Conservation (phyloP, 345 rosid genomes). For the Gossypium rotundifolium region DNA sequence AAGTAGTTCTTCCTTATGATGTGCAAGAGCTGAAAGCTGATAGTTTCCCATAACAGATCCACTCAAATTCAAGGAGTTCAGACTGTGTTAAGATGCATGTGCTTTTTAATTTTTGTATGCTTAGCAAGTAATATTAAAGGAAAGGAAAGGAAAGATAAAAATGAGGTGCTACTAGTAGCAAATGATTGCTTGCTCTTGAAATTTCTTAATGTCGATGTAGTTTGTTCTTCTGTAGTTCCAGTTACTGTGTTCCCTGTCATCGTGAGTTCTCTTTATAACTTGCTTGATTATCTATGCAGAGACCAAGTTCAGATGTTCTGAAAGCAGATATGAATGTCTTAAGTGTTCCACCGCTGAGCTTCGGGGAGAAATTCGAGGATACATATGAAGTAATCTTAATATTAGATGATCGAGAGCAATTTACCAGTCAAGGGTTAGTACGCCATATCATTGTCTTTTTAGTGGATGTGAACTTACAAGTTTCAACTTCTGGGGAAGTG, state of each 20-base stretch:
- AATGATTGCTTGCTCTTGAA: background rate
- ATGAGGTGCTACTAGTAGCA: background rate
- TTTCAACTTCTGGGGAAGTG: background rate
- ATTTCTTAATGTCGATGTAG: background rate
- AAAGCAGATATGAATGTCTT: conserved; percentile 27
- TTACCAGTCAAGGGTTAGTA: conserved; percentile 61
- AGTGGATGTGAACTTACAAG: background rate
- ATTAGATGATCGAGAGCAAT: conserved; percentile 82
- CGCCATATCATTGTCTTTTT: conserved; percentile 6
- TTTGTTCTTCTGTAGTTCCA: background rate
- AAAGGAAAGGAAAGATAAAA: background rate
- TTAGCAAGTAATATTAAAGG: background rate
- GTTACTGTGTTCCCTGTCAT: background rate
- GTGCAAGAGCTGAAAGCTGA: background rate
- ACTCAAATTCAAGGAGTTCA: background rate
- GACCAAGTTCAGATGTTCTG: conserved; percentile 28
- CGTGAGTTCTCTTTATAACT: background rate
- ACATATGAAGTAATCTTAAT: conserved; percentile 66
- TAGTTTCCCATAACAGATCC: background rate
- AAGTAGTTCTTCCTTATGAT: background rate
- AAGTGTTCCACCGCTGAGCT: conserved; percentile 62
- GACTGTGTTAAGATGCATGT: background rate
- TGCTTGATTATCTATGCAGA: conserved; percentile 15
- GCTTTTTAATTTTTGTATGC: background rate
- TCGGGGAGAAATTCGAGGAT: conserved; percentile 76